Conservation (phyloP, 2,329 filamentous ascomycete genomes). For the Penicillium sp. region DNA sequence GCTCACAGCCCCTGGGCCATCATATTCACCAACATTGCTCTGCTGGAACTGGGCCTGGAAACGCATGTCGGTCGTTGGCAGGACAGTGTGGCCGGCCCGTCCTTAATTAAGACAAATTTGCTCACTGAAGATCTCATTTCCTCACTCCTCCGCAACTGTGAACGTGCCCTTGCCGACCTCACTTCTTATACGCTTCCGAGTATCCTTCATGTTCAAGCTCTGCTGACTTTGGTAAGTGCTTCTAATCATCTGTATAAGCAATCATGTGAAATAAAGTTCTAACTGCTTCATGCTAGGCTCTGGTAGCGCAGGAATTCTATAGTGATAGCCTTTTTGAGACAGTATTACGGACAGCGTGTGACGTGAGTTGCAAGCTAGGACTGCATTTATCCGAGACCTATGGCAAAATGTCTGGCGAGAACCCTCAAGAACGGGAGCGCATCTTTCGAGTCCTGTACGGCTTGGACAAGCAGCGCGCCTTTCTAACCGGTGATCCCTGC, state of each 20-base stretch:
- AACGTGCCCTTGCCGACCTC: conserved; percentile 2
- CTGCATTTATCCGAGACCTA: neutral
- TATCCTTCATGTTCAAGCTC: conserved; percentile 1
- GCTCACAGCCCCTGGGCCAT: neutral
- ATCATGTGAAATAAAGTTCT: neutral
- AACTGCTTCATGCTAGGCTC: neutral
- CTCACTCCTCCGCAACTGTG: conserved; percentile 1
- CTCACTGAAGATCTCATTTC: conserved; percentile 2
- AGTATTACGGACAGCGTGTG: conserved; percentile 6
- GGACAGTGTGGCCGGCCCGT: neutral
- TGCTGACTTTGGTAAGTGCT: conserved; percentile 1
- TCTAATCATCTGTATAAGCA: neutral
- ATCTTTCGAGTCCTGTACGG: conserved; percentile 6
- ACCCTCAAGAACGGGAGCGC: neutral
- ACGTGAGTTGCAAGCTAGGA: neutral
- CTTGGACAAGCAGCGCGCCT: conserved; percentile 6
- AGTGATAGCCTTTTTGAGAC: conserved; percentile 1
- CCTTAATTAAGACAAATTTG: neutral
- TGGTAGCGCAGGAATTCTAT: conserved; percentile 5
- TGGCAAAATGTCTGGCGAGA: neutral
- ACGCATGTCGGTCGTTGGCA: neutral
- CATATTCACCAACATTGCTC: neutral
- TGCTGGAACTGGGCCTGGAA: neutral
- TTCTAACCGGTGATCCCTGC: conserved; percentile 8
- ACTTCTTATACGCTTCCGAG: neutral